phyloP scores from a whole-genome alignment of 345 rosid species.

The Linum lewisii region DNA sequence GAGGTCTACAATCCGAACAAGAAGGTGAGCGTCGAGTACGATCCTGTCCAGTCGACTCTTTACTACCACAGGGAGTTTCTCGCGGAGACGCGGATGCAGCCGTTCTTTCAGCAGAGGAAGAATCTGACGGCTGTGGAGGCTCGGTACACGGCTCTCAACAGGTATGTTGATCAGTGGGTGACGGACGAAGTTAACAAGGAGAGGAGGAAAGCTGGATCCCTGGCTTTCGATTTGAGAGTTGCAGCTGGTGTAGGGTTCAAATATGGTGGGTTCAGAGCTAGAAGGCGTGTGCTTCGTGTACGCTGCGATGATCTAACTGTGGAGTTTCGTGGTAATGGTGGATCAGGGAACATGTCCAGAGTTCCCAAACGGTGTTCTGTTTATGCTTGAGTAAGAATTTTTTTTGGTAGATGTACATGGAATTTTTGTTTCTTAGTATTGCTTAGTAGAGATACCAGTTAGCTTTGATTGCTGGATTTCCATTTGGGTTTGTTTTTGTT shows the following conservation, averaged over 20 bases:
- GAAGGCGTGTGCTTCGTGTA: constrained; percentile 36
- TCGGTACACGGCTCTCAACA: constrained; percentile 24
- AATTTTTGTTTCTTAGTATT: background rate
- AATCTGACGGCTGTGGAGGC: constrained; percentile 28
- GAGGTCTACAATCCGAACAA: constrained; percentile 64
- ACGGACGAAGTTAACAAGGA: constrained; percentile 31
- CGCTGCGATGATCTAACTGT: constrained; percentile 35
- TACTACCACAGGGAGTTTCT: constrained; percentile 20
- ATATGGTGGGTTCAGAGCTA: constrained; percentile 39
- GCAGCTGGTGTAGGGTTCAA: constrained; percentile 32
- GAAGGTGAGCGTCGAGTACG: constrained; percentile 44
- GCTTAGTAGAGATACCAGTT: too few relatives aligned
- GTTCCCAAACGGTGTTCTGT: constrained; percentile 31
- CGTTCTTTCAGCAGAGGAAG: constrained; percentile 48
- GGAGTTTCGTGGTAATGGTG: constrained; percentile 24
- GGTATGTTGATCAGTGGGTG: constrained; percentile 28
- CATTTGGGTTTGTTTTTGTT: too few relatives aligned
- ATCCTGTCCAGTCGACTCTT: constrained; percentile 15
- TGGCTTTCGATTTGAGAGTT: constrained; percentile 40
- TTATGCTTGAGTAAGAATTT: constrained; percentile 14
- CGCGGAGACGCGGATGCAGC: constrained; percentile 37
- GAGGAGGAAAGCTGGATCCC: constrained; percentile 20
- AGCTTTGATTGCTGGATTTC: too few relatives aligned
- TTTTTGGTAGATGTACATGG: background rate
- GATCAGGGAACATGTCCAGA: constrained; percentile 52